Conservation (phyloP, 2,329 filamentous ascomycete genomes). For the Penicillium italicum region DNA sequence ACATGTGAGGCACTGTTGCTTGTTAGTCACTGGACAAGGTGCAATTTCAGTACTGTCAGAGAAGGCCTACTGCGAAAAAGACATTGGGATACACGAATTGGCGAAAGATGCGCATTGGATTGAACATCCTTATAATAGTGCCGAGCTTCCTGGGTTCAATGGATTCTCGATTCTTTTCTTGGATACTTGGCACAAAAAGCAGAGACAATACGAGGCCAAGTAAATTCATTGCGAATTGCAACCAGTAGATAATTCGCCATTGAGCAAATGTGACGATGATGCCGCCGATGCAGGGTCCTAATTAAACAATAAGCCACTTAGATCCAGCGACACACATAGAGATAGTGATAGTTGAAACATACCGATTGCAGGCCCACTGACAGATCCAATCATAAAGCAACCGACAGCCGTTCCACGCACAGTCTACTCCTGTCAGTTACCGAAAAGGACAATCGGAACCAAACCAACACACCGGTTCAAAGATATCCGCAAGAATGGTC, state of each 20-base stretch:
- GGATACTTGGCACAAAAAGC: slow-evolving; percentile 67
- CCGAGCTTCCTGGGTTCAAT: slow-evolving; percentile 44
- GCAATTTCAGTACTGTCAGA: background rate
- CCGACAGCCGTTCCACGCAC: slow-evolving; percentile 45
- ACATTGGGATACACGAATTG: slow-evolving; percentile 68
- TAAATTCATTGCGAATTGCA: slow-evolving; percentile 66
- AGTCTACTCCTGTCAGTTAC: slow-evolving; percentile 20
- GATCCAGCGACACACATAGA: too few relatives aligned
- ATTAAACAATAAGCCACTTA: slow-evolving; percentile 1
- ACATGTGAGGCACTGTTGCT: slow-evolving; percentile 32
- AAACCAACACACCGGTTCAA: slow-evolving; percentile 30
- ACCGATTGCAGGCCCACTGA: slow-evolving; percentile 45
- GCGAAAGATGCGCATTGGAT: slow-evolving; percentile 58
- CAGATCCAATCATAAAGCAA: slow-evolving; percentile 44
- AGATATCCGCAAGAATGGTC: slow-evolving; percentile 40
- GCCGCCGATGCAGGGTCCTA: slow-evolving; percentile 62
- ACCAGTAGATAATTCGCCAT: slow-evolving; percentile 76
- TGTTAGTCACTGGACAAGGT: background rate
- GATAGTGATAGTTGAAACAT: background rate
- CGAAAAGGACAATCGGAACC: background rate
- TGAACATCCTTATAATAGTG: slow-evolving; percentile 46
- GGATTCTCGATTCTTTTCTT: slow-evolving; percentile 54
- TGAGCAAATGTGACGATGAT: slow-evolving; percentile 71
- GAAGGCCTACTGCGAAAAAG: slow-evolving; percentile 49
- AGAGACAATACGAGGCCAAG: slow-evolving; percentile 57